Conservation (phyloP, 345 rosid genomes). For the Brassica juncea region DNA sequence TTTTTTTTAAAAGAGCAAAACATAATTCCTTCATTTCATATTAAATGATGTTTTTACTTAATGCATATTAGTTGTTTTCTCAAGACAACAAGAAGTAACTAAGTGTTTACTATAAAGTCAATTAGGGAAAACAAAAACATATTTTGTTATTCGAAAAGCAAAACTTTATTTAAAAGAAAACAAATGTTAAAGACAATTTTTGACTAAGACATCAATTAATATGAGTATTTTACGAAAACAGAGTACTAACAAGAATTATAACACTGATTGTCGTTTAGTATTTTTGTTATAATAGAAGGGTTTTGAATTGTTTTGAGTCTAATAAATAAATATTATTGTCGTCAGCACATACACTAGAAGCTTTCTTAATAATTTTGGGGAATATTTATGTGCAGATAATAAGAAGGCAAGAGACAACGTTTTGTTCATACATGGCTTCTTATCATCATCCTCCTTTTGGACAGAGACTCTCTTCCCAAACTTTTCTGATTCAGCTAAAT, state of each 20-base stretch:
- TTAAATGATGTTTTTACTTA: background rate
- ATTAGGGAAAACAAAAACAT: background rate
- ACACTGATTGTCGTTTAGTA: background rate
- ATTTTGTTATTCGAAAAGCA: background rate
- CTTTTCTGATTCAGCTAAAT: conserved; percentile 67
- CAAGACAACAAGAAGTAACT: background rate
- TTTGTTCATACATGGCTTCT: conserved; percentile 90
- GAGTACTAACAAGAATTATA: background rate
- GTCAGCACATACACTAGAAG: background rate
- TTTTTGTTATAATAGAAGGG: background rate
- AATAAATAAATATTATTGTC: background rate
- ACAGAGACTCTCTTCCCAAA: conserved; percentile 92
- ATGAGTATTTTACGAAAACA: background rate
- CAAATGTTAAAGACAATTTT: background rate
- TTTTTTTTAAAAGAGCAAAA: background rate
- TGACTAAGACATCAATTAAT: background rate
- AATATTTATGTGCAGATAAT: conserved; percentile 34
- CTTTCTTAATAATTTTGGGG: background rate
- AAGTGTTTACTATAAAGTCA: background rate
- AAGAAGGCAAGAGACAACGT: conserved; percentile 66
- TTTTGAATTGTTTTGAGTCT: background rate
- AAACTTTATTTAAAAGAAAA: background rate
- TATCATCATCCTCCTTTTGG: conserved; percentile 93
- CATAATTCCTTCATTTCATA: background rate
- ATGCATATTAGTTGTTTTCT: background rate